Evolutionary conservation across 768 basidiomycete genomes (phyloP), one percentile per base, ranked within the genome.

Genomic region (Trametes elegans): DNA sequence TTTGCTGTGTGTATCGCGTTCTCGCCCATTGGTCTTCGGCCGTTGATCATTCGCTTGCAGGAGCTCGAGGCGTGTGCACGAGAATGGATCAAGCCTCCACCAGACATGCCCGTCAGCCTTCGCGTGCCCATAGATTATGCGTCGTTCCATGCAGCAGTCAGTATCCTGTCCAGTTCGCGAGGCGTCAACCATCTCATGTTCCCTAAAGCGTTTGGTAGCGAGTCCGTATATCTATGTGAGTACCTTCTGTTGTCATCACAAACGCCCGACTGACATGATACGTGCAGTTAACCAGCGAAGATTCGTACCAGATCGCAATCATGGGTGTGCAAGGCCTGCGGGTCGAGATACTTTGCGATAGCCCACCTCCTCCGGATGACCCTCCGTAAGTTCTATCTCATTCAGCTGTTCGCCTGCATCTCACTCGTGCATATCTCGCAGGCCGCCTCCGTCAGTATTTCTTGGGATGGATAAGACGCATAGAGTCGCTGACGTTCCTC

Each of bases 61-160:
- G 91, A 93, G 71, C 81, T 92, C 21, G 88, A 90, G 62, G 80
- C 78, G 24, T 78, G 87, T 42, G 91, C 90, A 10, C 78, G 87
- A 65, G 88, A 91, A 53, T 93, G 91, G 91, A 82, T 85, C 23
- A 91, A 90, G 64, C 90, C 90, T 11, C 89, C 91, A 14, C 88
- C 90, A 49, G 88, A 87, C 68, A 86, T 82, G 35, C 70, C 78
- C 40, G 89, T 93, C 74, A 77, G 79, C 58, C 73, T 93, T 53
- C 87, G 91, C 23, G 82, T 93, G 0, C 91, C 91, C 2, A 85
- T 90, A n/a, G 91, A 93, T 70, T 92, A 80, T 71, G 91, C 88
- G 2, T 90, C 90, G 24, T 77, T 90, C 28, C 86, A 89, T 63
- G 90, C 91, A 49, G 85, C 90, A 42, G 90, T 93, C 66, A 66